Evolutionary conservation across 257 asterid genomes (phyloP), one percentile per base, ranked within the genome.

Genomic region (Echium plantagineum): DNA sequence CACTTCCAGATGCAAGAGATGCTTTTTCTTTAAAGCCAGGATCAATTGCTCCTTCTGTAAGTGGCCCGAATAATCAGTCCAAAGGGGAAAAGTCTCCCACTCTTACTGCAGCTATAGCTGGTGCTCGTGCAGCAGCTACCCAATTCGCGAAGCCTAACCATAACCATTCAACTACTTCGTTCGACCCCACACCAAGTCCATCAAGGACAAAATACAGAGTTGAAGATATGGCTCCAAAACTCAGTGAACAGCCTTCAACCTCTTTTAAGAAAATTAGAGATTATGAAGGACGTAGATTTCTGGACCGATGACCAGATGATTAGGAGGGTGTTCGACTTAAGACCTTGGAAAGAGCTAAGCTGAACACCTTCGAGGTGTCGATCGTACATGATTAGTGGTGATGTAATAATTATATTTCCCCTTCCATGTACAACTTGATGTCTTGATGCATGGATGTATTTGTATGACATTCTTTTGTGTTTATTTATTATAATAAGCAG

Each of bases 121-220:
- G 90, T 21, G 97, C 97, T 4, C 79, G 81, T 60, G 86, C 79
- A 5, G 97, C 94, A 48, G 94, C 97, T 24, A 81, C 86, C 3
- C 97, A 86, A 55, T 90, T 78, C 66, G 72, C 94, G 0, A 90
- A 73, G 77, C 67, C 58, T 15, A 67, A 58, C 55, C 58, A 16
- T 22, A 24, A 66, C 15, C 70, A 51, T 55, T 61, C 69, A 58
- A 26, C 59, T 18, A 26, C 22, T 12, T 68, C 56, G 56, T 69
- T 63, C 13, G 42, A 32, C 6, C 58, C 59, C 57, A 49, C 63
- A 18, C 71, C 74, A 15, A 21, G 71, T 21, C 77, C 83, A 15
- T 59, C 76, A 3, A 52, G 81, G 69, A 66, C 78, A 5, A 69
- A 78, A 71, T 58, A 52, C 10, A 63, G 32, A 9, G 57, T 71